Percentiles rank a stretch among this genome's conserved stretches.
phyloP scores from a whole-genome alignment of 192 early-diverging fungal genomes.

The Linnemannia elongata region DNA sequence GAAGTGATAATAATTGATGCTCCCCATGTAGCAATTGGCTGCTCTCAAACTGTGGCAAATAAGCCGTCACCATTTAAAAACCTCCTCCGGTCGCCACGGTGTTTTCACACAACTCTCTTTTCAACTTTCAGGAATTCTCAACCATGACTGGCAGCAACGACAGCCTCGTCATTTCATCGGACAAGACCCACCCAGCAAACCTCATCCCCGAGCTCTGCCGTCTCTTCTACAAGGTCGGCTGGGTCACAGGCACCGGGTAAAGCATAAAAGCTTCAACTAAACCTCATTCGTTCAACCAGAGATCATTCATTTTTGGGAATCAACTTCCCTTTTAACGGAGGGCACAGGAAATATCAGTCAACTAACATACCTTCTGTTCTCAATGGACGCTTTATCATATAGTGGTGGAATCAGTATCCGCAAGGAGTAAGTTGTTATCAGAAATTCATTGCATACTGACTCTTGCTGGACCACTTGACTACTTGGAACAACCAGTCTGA shows the following conservation, averaged over 20 bases:
- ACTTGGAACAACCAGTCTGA: background rate
- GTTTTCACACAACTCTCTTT: background rate
- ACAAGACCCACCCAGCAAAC: constrained; percentile 80
- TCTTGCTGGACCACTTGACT: background rate
- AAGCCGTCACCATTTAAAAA: too few relatives aligned
- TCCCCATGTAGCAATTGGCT: too few relatives aligned
- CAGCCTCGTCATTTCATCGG: constrained; percentile 67
- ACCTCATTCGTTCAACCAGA: background rate
- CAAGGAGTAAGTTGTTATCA: constrained; percentile 63
- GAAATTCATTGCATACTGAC: too few relatives aligned
- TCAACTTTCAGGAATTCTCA: background rate
- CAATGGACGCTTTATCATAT: background rate
- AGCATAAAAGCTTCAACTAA: background rate
- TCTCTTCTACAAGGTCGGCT: constrained; percentile 91
- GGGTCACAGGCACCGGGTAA: constrained; percentile 96
- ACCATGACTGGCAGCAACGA: constrained; percentile 46
- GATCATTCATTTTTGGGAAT: constrained; percentile 2
- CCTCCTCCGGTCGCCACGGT: too few relatives aligned
- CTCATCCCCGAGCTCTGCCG: constrained; percentile 94
- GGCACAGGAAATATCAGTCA: background rate
- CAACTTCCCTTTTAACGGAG: background rate
- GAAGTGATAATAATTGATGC: too few relatives aligned
- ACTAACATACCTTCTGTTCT: background rate
- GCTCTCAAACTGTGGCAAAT: too few relatives aligned
- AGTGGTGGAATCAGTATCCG: constrained; percentile 88